Percentiles rank a stretch among this genome's conserved stretches.
Evolutionary conservation across 768 basidiomycete species (phyloP).

Genomic region (Leccinum ochraceum): DNA sequence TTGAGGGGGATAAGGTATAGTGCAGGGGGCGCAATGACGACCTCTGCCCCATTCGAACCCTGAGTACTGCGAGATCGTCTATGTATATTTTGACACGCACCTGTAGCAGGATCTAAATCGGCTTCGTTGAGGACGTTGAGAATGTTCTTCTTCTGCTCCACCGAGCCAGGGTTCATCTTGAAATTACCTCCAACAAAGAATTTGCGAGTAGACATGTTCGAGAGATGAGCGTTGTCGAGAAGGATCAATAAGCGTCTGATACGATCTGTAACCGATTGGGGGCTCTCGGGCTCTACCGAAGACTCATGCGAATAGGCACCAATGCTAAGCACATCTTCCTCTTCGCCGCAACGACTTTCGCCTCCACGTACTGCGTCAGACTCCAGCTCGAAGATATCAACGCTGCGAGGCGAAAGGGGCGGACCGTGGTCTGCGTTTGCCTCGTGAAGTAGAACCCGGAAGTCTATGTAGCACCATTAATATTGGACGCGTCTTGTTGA

Average conservation of each 20-base stretch:
- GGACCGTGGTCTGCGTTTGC: slow-evolving; percentile 25
- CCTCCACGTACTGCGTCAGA: no score
- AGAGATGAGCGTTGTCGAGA: neutral
- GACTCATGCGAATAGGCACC: slow-evolving; percentile 4
- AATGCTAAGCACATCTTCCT: no score
- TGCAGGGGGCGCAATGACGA: slow-evolving; percentile 89
- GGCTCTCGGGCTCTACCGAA: neutral
- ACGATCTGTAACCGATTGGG: slow-evolving; percentile 6
- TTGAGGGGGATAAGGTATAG: slow-evolving; percentile 82
- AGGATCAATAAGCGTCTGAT: neutral
- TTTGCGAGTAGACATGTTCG: slow-evolving; percentile 48
- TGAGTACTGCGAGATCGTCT: slow-evolving; percentile 9
- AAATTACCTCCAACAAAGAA: slow-evolving; percentile 99
- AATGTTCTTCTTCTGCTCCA: slow-evolving; percentile 63
- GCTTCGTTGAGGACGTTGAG: slow-evolving; percentile 75
- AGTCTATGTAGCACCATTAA: slow-evolving; percentile 37
- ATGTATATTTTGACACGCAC: slow-evolving; percentile 40
- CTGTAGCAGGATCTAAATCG: slow-evolving; percentile 71
- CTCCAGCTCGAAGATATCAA: no score
- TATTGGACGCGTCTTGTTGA: slow-evolving; percentile 21
- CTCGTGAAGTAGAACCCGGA: slow-evolving; percentile 27
- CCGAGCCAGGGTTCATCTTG: slow-evolving; percentile 90
- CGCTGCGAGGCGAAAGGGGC: slow-evolving; percentile 28
- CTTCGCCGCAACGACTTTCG: no score
- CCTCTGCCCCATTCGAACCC: slow-evolving; percentile 53